Base-by-base conservation (phyloP, 805 yeast species). In the Yamadazyma kitorensis region DNA sequence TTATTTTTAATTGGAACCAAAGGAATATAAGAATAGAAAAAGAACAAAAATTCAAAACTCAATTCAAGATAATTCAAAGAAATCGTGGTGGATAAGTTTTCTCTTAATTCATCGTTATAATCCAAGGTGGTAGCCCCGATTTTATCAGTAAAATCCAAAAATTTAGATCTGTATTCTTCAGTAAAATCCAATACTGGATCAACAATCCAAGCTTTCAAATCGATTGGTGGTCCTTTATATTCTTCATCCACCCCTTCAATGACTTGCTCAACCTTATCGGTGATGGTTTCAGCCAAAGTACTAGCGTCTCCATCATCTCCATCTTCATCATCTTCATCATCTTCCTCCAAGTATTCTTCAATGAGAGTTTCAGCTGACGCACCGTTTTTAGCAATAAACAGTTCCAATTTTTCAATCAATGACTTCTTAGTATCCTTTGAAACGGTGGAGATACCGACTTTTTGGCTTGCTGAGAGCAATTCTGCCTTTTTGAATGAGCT, bases 361-460 rank as follows among this genome's bases (percentile, higher is more conserved):
- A 40, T 27, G 12, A 31, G n/a, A 11, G 46, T 53, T 7, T 43
- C 52, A 18, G 51, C 59, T 15, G 49, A 56, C 5, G 45, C 48
- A 11, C 51, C 55, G 12, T 45, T 43, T 25, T 52, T 54, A 15
- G 39, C 40, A 30, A 62, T 47, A 41, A 49, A 61, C 6, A 37
- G 44, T 21, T 57, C 60, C 33, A 67, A 51, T 40, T 61, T 67
- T 26, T 65, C 70, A 18, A 64, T 49, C 48, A 67, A 59, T 4
- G 59, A 49, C 45, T 57, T 62, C 51, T 67, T 67, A 28, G 72
- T 66, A 45, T 65, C 71, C 44, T 66, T 67, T 26, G 62, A 41
- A 31, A 54, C 47, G 23, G 59, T 53, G 30, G 54, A 47, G 19
- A 64, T 43, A 22, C 61, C 71, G 24, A 61, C 57, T 39, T 59